Evolutionary conservation across 495 filamentous ascomycete species (phyloP), one percentile per base, ranked within the genome.

Genomic region (Aspergillus coremiiformis): DNA sequence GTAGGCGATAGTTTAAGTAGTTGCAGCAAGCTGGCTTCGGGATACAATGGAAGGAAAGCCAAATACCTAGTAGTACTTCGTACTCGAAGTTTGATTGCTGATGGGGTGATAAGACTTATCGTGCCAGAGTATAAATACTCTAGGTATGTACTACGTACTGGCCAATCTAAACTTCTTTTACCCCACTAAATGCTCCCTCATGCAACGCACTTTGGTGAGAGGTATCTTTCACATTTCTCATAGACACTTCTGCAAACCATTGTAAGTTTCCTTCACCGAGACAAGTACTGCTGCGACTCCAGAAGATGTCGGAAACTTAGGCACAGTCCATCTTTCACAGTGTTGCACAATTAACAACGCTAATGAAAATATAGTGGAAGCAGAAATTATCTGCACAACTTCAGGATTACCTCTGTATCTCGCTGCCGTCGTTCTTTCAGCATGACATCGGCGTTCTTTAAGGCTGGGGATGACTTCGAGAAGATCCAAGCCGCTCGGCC

Each of bases 401-500:
- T 15, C 12, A 15, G 27, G 15, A 9, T 30, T 19, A n/a, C 23
- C 22, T 14, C 33, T 26, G 20, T 11, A 7, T n/a, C 23, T 22
- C 24, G 33, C 17, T 9, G 11, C 15, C 2, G 1, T 24, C 59
- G 59, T 52, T 21, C 52, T 2, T 48, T 67, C 24, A 64, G 44
- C 37, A 44, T 58, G 39, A 65, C 66, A 14, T 48, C 56, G 43
- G 55, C 51, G 19, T 67, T 67, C 58, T 62, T 55, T 39, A 68
- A 60, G 46, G 54, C 47, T n/a, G n/a, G 51, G 10, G 52, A 60
- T n/a, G 85, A 96, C 65, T 95, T 95, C 74, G 85, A 85, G 52
- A 72, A 79, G 20, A 76, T 87, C 53, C 84, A 95, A 69, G 78
- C 79, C 37, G 77, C 80, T n/a, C 81, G 90, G 11, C 85, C 84